Evolutionary conservation across 345 rosid genomes (phyloP).

Genomic region (Hibiscus syriacus): DNA sequence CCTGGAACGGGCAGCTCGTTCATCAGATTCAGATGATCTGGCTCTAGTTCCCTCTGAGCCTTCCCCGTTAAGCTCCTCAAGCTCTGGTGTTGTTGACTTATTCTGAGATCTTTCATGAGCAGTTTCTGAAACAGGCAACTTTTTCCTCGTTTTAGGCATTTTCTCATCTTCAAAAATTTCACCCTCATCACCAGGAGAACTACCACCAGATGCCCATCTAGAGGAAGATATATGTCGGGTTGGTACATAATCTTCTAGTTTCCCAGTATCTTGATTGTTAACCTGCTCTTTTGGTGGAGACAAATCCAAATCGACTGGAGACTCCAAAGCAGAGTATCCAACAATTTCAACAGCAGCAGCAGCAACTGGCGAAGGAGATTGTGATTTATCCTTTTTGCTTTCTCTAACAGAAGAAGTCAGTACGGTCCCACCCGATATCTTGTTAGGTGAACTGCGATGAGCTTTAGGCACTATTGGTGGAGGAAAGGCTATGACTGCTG

Average conservation of each 20-base stretch:
- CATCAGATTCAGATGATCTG: slow-evolving; percentile 58
- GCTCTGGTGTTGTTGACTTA: slow-evolving; percentile 60
- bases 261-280: slow-evolving; percentile 34
- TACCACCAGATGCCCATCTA: slow-evolving; percentile 88
- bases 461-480: slow-evolving; percentile 50
- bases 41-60: slow-evolving; percentile 43
- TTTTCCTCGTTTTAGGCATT: slow-evolving; percentile 56
- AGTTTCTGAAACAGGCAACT: slow-evolving; percentile 29
- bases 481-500: slow-evolving; percentile 30
- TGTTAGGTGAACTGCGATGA: slow-evolving; percentile 36
- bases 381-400: slow-evolving; percentile 17
- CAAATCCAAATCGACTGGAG: slow-evolving; percentile 29
- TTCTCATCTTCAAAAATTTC: slow-evolving; percentile 45
- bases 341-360: slow-evolving; percentile 24
- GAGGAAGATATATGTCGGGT: slow-evolving; percentile 85
- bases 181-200: slow-evolving; percentile 57
- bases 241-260: slow-evolving; percentile 59
- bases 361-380: slow-evolving; percentile 25
- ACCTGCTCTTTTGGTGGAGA: slow-evolving; percentile 35
- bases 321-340: slow-evolving; percentile 19
- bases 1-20: slow-evolving; percentile 33
- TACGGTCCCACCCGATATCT: slow-evolving; percentile 27
- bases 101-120: slow-evolving; percentile 30
- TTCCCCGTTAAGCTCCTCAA: slow-evolving; percentile 46
- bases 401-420: slow-evolving; percentile 31